Evolutionary conservation across 78 protist genomes (phyloP).

Genomic region (Chrysochromulina tobinii): DNA sequence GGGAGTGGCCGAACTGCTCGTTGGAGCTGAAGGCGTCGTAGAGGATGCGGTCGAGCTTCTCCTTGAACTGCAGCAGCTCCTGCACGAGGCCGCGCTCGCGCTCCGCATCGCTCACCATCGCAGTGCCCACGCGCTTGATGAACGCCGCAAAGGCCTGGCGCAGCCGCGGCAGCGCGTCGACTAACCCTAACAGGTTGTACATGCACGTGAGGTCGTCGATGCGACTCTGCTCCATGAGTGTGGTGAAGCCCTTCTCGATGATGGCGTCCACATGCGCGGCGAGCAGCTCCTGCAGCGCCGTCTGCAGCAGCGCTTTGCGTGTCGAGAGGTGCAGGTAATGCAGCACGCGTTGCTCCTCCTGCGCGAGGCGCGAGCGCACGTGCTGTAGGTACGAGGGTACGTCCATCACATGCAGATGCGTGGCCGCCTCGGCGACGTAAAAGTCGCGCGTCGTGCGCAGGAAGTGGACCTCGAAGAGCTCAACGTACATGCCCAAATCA

Average conservation of each 20-base stretch:
- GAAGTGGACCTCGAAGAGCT: constrained; percentile 53
- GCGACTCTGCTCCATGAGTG: constrained; percentile 26
- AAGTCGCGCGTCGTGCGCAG: constrained; percentile 60
- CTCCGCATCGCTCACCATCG: background rate
- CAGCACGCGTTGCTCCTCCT: constrained; percentile 64
- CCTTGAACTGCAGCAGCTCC: constrained; percentile 69
- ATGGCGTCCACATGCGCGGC: constrained; percentile 54
- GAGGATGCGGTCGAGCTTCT: constrained; percentile 45
- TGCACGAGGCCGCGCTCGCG: background rate
- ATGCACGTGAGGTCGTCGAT: constrained; percentile 49
- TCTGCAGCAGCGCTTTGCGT: constrained; percentile 31
- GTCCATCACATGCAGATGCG: background rate
- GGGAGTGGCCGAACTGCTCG: constrained; percentile 51
- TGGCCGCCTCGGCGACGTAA: constrained; percentile 60
- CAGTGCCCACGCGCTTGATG: constrained; percentile 32
- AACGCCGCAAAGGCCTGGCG: constrained; percentile 36
- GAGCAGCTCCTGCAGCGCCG: constrained; percentile 58
- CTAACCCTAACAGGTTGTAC: constrained; percentile 56
- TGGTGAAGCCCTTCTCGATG: constrained; percentile 43
- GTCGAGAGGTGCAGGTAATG: constrained; percentile 58
- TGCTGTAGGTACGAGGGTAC: constrained; percentile 68
- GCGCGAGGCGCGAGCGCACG: constrained; percentile 57
- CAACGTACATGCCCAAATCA: constrained; percentile 31
- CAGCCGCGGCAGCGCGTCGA: constrained; percentile 9
- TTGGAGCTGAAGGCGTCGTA: constrained; percentile 44